These are phyloP conservation scores for Backusella tuberculispora DNA, from an alignment of 192 early-diverging fungal genomes.

Conservation along the genomic window DNA sequence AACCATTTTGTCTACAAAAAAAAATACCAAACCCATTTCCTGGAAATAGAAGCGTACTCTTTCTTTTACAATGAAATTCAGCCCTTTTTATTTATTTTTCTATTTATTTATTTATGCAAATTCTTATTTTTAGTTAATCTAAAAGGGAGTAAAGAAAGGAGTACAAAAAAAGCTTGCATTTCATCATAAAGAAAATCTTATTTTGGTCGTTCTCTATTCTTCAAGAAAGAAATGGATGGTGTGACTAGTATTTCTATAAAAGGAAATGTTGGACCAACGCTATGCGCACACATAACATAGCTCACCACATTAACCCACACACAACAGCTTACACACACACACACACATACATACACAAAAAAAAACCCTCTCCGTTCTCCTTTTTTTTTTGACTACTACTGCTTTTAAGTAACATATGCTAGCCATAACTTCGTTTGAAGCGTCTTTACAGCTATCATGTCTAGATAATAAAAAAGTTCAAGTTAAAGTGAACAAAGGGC, in stretches of 20 bases:
- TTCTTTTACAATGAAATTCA: neutral
- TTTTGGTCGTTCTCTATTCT: neutral
- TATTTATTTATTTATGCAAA: conserved; percentile 3
- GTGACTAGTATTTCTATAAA: neutral
- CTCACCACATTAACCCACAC: neutral
- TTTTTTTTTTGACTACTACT: conserved; percentile 4
- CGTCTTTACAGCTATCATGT: neutral
- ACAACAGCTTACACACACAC: no score
- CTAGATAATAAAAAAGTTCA: conserved; percentile 8
- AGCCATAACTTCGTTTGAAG: conserved; percentile 1
- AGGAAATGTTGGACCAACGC: neutral
- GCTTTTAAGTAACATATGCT: conserved; percentile 10
- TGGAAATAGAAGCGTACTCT: neutral
- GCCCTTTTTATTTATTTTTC: neutral
- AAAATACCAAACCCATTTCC: conserved; percentile 8
- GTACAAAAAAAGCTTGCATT: conserved; percentile 1
- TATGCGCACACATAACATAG: neutral
- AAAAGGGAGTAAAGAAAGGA: neutral
- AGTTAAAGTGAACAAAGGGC: conserved; percentile 35
- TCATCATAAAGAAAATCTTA: conserved; percentile 5
- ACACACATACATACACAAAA: neutral
- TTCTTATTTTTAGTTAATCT: conserved; percentile 17
- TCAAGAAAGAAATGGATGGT: neutral
- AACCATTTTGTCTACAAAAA: neutral
- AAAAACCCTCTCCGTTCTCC: no score